phyloP scores from a whole-genome alignment of 1,139 yeast species.

The Sporopachydermia cereana region DNA sequence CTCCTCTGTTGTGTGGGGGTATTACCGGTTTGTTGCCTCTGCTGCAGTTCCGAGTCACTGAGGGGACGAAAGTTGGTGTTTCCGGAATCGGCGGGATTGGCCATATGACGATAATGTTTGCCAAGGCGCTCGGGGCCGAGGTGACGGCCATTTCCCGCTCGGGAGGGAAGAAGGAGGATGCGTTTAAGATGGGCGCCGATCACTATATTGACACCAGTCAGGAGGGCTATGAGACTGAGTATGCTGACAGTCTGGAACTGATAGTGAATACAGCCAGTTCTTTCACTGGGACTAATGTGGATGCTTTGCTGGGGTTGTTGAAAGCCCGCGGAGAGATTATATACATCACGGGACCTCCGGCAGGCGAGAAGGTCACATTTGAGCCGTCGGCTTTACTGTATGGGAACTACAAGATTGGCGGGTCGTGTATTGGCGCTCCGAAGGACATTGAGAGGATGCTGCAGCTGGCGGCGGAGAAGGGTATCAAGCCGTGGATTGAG shows the following conservation, averaged over 20 bases:
- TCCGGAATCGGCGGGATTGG: constrained; percentile 49
- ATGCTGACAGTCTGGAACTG: constrained; percentile 32
- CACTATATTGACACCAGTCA: constrained; percentile 32
- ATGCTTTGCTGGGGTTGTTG: constrained; percentile 25
- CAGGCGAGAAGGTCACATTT: neutral
- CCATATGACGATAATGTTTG: constrained; percentile 41
- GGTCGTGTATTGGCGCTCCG: constrained; percentile 11
- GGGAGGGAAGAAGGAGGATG: constrained; percentile 33
- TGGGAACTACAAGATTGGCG: constrained; percentile 23
- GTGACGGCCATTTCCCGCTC: constrained; percentile 37
- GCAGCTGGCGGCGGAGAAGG: constrained; percentile 39
- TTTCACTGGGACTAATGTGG: constrained; percentile 34
- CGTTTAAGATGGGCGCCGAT: constrained; percentile 34
- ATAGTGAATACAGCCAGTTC: constrained; percentile 35
- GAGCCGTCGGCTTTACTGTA: neutral
- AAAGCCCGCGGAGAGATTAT: constrained; percentile 37
- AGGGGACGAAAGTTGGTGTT: constrained; percentile 38
- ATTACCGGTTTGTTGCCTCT: constrained; percentile 51
- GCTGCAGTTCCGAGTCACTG: constrained; percentile 35
- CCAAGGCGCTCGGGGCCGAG: constrained; percentile 42
- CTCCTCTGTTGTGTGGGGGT: constrained; percentile 61
- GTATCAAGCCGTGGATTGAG: constrained; percentile 49
- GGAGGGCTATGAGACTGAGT: constrained; percentile 26
- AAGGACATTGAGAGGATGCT: constrained; percentile 25
- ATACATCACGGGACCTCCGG: constrained; percentile 39